Evolutionary conservation across 257 asterid genomes (phyloP).

Genomic region (Anisodus acutangulus): DNA sequence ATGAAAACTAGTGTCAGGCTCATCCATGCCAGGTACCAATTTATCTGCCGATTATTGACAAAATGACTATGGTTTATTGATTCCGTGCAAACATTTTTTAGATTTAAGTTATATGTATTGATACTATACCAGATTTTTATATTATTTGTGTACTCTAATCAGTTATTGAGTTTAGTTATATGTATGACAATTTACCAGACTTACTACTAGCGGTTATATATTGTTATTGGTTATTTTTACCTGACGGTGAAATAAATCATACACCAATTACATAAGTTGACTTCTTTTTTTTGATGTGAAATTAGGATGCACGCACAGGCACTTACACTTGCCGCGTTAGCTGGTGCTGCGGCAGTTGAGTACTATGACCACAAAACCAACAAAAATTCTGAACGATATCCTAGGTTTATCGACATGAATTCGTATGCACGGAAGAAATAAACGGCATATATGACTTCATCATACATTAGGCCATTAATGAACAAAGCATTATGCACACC

Average conservation of each 20-base stretch:
- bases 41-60: background rate
- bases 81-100: background rate
- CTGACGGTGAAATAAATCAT: no score
- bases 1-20: slow-evolving; percentile 54
- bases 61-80: background rate
- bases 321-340: slow-evolving; percentile 55
- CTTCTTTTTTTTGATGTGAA: background rate
- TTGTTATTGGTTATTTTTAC: no score
- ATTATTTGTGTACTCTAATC: no score
- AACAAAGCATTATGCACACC: background rate
- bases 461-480: background rate
- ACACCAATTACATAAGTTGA: no score
- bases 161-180: no score
- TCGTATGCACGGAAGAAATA: slow-evolving; percentile 37
- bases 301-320: slow-evolving; percentile 60
- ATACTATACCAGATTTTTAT: no score
- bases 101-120: no score
- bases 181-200: no score
- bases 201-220: no score
- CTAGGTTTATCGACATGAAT: slow-evolving; percentile 40
- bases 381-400: slow-evolving; percentile 32
- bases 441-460: background rate
- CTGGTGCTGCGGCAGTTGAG: slow-evolving; percentile 54
- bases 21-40: slow-evolving; percentile 53
- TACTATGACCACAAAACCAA: slow-evolving; percentile 41